Evolutionary conservation across 345 rosid species (phyloP).

Genomic region (Eucalyptus decipiens): DNA sequence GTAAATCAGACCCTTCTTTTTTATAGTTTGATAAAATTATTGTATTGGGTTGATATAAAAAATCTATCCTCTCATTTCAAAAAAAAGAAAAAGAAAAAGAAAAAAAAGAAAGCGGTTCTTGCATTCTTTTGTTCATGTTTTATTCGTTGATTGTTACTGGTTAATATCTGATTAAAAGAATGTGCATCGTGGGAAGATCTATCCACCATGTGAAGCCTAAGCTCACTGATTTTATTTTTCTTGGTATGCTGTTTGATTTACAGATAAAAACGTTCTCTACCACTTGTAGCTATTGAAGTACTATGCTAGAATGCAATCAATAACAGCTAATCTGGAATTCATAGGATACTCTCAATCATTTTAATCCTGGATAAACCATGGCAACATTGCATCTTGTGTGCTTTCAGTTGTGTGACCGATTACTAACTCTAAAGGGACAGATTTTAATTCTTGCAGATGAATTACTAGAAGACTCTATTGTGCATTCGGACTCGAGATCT

Average conservation of each 20-base stretch:
- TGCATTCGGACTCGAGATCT: constrained; percentile 90
- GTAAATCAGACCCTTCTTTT: not conserved
- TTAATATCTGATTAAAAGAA: not conserved
- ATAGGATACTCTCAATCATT: not conserved
- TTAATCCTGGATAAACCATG: not conserved
- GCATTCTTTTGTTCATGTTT: not conserved
- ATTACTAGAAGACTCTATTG: constrained; percentile 82
- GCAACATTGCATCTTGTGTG: not conserved
- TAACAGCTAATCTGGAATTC: not conserved
- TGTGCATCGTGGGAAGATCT: not conserved
- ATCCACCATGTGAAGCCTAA: not conserved
- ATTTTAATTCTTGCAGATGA: constrained; percentile 98
- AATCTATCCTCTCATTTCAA: not conserved
- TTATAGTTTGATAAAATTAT: not conserved
- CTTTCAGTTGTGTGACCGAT: not conserved
- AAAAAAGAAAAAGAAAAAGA: not conserved
- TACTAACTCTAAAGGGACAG: constrained; percentile 62
- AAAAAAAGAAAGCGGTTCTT: not conserved
- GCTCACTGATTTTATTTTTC: not conserved
- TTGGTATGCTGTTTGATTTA: not conserved
- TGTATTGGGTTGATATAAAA: not conserved
- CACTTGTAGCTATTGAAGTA: not conserved
- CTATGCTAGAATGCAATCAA: not conserved
- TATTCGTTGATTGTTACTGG: not conserved
- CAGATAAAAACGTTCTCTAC: not conserved